Evolutionary conservation across 129 eudicot genomes (phyloP).

Genomic region (Heracleum sosnowskyi): DNA sequence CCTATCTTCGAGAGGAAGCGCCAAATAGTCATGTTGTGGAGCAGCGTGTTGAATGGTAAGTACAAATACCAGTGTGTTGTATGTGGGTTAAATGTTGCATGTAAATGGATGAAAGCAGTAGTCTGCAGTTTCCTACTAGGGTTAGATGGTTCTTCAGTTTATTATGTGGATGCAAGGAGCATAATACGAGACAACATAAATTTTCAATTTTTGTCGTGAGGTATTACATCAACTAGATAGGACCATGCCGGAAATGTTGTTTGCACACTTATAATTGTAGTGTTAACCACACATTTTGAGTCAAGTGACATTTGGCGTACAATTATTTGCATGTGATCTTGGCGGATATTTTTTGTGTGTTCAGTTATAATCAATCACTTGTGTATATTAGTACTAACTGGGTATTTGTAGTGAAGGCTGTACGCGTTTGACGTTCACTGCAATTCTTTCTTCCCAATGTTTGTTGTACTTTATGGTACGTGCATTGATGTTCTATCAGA

Average conservation of each 20-base stretch:
- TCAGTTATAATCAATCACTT: neutral
- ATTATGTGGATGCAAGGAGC: neutral
- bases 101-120: neutral
- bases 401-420: constrained; percentile 55
- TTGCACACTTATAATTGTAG: neutral
- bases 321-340: neutral
- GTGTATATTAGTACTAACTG: neutral
- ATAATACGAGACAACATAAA: neutral
- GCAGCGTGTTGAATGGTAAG: constrained; percentile 98
- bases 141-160: neutral
- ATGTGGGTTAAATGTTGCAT: neutral
- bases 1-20: constrained; percentile 93
- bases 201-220: neutral
- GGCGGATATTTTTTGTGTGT: neutral
- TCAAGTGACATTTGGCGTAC: neutral
- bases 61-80: constrained; percentile 6
- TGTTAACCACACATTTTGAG: neutral
- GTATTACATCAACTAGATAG: neutral
- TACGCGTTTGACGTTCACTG: constrained; percentile 99
- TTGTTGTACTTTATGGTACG: constrained; percentile 87
- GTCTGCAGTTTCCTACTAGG: neutral
- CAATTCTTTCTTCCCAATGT: constrained; percentile 96
- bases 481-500: constrained; percentile 6
- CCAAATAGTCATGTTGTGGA: constrained; percentile 95
- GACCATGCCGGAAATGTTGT: neutral